These are phyloP conservation scores for Dalbergia cultrata DNA, from an alignment of 306 rosid genomes.

Conservation along the genomic window DNA sequence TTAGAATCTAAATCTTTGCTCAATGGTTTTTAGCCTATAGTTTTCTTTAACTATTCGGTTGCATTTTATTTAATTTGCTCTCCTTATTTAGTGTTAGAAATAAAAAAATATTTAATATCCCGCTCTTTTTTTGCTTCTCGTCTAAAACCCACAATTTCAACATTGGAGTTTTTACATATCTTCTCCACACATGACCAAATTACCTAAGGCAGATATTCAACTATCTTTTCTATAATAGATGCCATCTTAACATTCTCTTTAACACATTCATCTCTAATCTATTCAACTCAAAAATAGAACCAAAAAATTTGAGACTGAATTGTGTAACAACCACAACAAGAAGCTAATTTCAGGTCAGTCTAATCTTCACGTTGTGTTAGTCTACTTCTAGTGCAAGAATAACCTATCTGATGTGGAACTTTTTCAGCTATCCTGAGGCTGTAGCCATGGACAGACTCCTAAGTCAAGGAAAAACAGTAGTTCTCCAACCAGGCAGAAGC, in stretches of 20 bases:
- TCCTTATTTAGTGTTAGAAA: too few relatives aligned
- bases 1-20: too few relatives aligned
- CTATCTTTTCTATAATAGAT: not conserved
- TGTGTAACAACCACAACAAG: not conserved
- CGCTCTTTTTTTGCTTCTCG: too few relatives aligned
- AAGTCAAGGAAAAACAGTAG: constrained; percentile 60
- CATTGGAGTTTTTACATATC: too few relatives aligned
- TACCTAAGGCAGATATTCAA: too few relatives aligned
- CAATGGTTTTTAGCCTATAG: too few relatives aligned
- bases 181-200: too few relatives aligned
- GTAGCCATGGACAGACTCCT: constrained; percentile 8
- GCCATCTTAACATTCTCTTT: not conserved
- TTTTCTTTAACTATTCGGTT: too few relatives aligned
- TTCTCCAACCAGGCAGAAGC: constrained; percentile 67
- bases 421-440: not conserved
- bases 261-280: not conserved
- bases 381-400: not conserved
- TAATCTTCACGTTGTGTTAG: not conserved
- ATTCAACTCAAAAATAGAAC: not conserved
- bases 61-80: too few relatives aligned
- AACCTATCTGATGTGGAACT: not conserved
- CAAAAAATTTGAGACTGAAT: not conserved
- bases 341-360: not conserved
- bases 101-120: too few relatives aligned
- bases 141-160: too few relatives aligned